phyloP scores from a whole-genome alignment of 768 basidiomycete species.

The Xanthoconium purpureum region DNA sequence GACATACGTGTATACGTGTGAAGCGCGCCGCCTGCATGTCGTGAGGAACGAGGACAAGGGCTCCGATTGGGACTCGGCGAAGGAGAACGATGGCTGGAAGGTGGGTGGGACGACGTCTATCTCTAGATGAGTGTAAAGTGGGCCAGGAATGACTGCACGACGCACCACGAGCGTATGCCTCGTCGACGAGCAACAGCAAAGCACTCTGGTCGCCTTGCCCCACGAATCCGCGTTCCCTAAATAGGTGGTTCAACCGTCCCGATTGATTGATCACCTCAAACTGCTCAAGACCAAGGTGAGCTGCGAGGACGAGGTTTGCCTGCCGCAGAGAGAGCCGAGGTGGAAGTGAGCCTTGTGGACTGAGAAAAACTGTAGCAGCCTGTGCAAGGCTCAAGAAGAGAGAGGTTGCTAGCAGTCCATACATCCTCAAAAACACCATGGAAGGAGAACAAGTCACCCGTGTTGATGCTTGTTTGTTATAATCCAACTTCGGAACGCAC shows the following conservation, averaged over 20 bases:
- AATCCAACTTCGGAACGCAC: not conserved
- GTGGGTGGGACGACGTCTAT: constrained; percentile 58
- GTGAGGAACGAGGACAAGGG: constrained; percentile 51
- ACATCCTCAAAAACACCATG: constrained; percentile 13
- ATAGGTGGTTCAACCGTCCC: constrained; percentile 17
- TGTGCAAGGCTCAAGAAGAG: constrained; percentile 37
- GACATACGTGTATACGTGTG: constrained; percentile 54
- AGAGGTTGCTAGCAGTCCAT: constrained; percentile 22
- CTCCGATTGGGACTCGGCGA: constrained; percentile 30
- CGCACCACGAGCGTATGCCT: constrained; percentile 54
- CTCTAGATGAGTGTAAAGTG: not conserved
- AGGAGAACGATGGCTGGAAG: constrained; percentile 47
- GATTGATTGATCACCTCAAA: constrained; percentile 50
- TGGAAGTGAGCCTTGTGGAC: constrained; percentile 41
- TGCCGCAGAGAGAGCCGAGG: constrained; percentile 47
- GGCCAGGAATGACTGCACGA: not conserved
- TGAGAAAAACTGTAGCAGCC: constrained; percentile 61
- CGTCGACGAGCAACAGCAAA: constrained; percentile 55
- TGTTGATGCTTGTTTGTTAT: constrained; percentile 25
- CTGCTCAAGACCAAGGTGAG: constrained; percentile 68
- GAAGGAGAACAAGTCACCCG: not conserved
- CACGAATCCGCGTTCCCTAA: constrained; percentile 48
- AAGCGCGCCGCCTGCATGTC: constrained; percentile 57
- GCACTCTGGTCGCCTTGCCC: constrained; percentile 51
- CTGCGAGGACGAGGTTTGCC: constrained; percentile 59